Percentiles rank a stretch among this genome's conserved stretches.
Evolutionary conservation across 2,329 filamentous ascomycete genomes (phyloP).

Genomic region (Penicillium sp.): DNA sequence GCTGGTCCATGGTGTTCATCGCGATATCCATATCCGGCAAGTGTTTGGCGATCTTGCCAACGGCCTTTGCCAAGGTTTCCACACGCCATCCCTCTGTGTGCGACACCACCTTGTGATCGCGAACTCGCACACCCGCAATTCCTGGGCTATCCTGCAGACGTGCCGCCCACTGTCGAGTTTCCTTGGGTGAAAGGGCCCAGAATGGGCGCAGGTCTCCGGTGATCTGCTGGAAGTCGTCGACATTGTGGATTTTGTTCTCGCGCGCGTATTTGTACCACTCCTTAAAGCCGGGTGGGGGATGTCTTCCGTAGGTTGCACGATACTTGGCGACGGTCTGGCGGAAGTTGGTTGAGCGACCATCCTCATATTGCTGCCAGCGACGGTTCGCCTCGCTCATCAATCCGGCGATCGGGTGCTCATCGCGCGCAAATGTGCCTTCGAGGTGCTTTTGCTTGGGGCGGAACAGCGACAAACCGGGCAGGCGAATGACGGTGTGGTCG

Average conservation of each 20-base stretch:
- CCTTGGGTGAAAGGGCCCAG: conserved; percentile 38
- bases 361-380: conserved; percentile 36
- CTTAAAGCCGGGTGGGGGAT: conserved; percentile 44
- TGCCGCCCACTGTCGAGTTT: conserved; percentile 37
- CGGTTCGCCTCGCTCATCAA: conserved; percentile 40
- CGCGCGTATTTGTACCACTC: conserved; percentile 45
- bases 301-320: conserved; percentile 39
- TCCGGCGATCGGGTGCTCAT: conserved; percentile 34
- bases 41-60: conserved; percentile 55
- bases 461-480: conserved; percentile 8
- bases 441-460: conserved; percentile 4
- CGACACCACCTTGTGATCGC: conserved; percentile 38
- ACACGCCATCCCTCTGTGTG: conserved; percentile 46
- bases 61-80: conserved; percentile 47
- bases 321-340: conserved; percentile 43
- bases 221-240: conserved; percentile 44
- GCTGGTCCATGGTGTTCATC: conserved; percentile 66
- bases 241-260: conserved; percentile 38
- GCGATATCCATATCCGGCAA: conserved; percentile 68
- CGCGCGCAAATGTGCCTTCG: conserved; percentile 12
- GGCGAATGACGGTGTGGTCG: conserved; percentile 11
- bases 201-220: conserved; percentile 42
- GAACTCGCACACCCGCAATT: conserved; percentile 37
- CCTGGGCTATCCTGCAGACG: conserved; percentile 35
- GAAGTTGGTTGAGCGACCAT: conserved; percentile 39